phyloP scores from a whole-genome alignment of 805 yeast species.

The Sugiyamaella marilandica region DNA sequence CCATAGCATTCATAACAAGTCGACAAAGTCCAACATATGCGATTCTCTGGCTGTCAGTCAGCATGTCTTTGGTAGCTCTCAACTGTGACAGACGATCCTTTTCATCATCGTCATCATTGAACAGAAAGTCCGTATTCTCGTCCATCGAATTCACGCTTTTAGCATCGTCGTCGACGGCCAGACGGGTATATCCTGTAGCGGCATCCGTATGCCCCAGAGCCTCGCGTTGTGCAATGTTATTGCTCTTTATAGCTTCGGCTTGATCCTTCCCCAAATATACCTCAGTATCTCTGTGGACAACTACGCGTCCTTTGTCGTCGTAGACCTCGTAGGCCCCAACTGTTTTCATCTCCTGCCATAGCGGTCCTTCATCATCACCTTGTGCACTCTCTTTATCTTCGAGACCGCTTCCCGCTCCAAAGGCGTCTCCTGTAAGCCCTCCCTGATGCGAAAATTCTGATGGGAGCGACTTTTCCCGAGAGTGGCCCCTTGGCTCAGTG shows the following conservation, averaged over 20 bases:
- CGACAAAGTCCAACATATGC: conserved; percentile 88
- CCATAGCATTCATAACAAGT: conserved; percentile 72
- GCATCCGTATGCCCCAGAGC: conserved; percentile 38
- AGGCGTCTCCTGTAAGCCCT: conserved; percentile 3
- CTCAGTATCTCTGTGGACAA: conserved; percentile 25
- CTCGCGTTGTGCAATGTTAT: conserved; percentile 17
- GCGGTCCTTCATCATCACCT: conserved; percentile 28
- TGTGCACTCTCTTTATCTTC: background rate
- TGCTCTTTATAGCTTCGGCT: conserved; percentile 11
- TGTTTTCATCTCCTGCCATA: conserved; percentile 86
- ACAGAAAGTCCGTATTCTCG: conserved; percentile 52
- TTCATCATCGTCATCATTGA: conserved; percentile 41
- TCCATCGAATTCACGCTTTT: conserved; percentile 52
- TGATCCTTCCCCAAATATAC: conserved; percentile 19
- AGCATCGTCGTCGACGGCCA: conserved; percentile 79
- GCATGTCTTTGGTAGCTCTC: conserved; percentile 71
- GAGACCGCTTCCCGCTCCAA: background rate
- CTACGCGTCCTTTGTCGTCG: conserved; percentile 57
- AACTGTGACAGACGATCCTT: conserved; percentile 59
- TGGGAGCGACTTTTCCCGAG: conserved; percentile 15
- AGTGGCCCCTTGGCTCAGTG: background rate
- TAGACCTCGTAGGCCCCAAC: conserved; percentile 73
- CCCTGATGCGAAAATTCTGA: conserved; percentile 21
- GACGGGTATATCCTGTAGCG: conserved; percentile 77
- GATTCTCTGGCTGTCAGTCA: conserved; percentile 77